Evolutionary conservation across 75 land plant genomes (phyloP).

Genomic region (Pinus albicaulis): DNA sequence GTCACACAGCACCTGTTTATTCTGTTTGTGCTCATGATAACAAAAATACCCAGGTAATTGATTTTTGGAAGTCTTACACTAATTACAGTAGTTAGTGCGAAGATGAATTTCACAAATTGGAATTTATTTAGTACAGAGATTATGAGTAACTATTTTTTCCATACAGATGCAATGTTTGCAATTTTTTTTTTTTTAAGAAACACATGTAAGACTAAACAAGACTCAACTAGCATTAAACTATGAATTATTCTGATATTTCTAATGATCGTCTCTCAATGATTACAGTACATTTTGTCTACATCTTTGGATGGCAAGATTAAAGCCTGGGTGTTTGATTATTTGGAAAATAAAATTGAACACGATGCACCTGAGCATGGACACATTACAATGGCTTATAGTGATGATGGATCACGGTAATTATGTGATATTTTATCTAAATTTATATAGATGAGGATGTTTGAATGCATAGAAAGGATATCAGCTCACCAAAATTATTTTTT

Average conservation of each 20-base stretch:
- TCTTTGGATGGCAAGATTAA: slow-evolving; percentile 95
- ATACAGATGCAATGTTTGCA: too few species aligned
- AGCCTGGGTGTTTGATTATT: slow-evolving; percentile 81
- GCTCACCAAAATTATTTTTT: too few species aligned
- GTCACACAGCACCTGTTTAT: slow-evolving; percentile 38
- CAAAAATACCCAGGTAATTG: slow-evolving; percentile 29
- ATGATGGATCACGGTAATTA: slow-evolving; percentile 80
- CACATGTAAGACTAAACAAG: too few species aligned
- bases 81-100: not conserved
- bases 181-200: too few species aligned
- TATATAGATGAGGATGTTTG: too few species aligned
- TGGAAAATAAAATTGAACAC: slow-evolving; percentile 83
- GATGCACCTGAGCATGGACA: slow-evolving; percentile 91
- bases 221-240: too few species aligned
- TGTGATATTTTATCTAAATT: not conserved
- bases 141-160: too few species aligned
- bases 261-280: not conserved
- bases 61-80: not conserved
- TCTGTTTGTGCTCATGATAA: slow-evolving; percentile 41
- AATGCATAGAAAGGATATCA: too few species aligned
- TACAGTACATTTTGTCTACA: slow-evolving; percentile 92
- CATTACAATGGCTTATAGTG: slow-evolving; percentile 92
- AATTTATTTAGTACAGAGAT: too few species aligned
- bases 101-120: too few species aligned
- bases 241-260: too few species aligned